A percentile compares a stretch with the other conserved stretches of the same genome.
Evolutionary conservation across 2,329 filamentous ascomycete species (phyloP).

Genomic region (Exophiala spinifera): DNA sequence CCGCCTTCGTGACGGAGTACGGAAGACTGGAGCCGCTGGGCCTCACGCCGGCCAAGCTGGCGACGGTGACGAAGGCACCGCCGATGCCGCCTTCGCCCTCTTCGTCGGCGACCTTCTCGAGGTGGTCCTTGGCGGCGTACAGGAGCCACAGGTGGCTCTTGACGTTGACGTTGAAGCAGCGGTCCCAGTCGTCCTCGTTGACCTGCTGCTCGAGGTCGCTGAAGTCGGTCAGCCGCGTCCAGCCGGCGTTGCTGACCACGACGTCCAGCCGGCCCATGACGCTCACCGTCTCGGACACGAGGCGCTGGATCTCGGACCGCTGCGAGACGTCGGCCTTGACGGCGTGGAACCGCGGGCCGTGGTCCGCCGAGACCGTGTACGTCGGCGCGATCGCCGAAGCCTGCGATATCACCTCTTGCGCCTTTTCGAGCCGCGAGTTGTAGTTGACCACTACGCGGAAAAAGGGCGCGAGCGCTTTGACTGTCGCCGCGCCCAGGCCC

Average conservation of each 20-base stretch:
- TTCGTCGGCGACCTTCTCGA: slow-evolving; percentile 47
- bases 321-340: slow-evolving; percentile 28
- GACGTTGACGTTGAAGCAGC: slow-evolving; percentile 60
- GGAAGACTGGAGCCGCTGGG: slow-evolving; percentile 62
- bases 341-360: slow-evolving; percentile 25
- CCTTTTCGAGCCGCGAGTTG: slow-evolving; percentile 27
- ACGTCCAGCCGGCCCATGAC: slow-evolving; percentile 49
- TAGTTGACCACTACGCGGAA: slow-evolving; percentile 31
- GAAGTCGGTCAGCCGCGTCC: slow-evolving; percentile 41
- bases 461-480: slow-evolving; percentile 26
- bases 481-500: slow-evolving; percentile 28
- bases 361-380: background rate
- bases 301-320: slow-evolving; percentile 32
- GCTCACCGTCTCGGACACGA: slow-evolving; percentile 44
- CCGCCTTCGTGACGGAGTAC: slow-evolving; percentile 74
- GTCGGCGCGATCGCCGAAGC: slow-evolving; percentile 22
- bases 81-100: slow-evolving; percentile 18
- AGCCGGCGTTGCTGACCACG: slow-evolving; percentile 42
- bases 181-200: slow-evolving; percentile 58
- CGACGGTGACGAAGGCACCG: slow-evolving; percentile 34
- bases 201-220: slow-evolving; percentile 30
- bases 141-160: slow-evolving; percentile 61
- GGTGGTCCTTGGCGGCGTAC: slow-evolving; percentile 52
- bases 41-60: slow-evolving; percentile 57
- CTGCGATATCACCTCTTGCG: slow-evolving; percentile 26